A percentile compares a stretch with the other conserved stretches of the same genome.
Evolutionary conservation across 192 early-diverging fungal genomes (phyloP).

Genomic region (Entomortierella parvispora): DNA sequence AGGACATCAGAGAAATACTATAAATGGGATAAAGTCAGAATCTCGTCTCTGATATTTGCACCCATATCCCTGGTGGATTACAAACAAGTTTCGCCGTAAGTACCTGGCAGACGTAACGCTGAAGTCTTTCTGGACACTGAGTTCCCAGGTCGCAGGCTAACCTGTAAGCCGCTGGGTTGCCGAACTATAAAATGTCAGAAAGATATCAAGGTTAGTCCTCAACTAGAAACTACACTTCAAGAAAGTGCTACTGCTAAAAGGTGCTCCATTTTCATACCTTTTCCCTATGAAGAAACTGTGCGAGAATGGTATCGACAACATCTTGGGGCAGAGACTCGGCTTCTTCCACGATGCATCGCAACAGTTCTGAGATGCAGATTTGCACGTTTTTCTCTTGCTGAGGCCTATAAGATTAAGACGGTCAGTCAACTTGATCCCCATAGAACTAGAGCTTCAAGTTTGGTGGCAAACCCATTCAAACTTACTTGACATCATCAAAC

Average conservation of each 20-base stretch:
- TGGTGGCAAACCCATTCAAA: no score
- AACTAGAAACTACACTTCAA: no score
- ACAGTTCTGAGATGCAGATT: constrained; percentile 80
- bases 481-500: constrained; percentile 74
- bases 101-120: constrained; percentile 90
- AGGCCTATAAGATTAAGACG: constrained; percentile 54
- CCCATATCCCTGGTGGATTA: neutral
- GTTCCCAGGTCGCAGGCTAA: constrained; percentile 88
- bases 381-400: constrained; percentile 82
- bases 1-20: constrained; percentile 91
- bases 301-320: constrained; percentile 86
- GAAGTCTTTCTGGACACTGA: constrained; percentile 78
- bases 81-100: no score
- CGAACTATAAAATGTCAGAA: constrained; percentile 43
- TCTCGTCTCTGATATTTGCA: neutral
- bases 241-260: no score
- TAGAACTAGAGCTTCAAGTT: no score
- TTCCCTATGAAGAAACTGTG: constrained; percentile 76
- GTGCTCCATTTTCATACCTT: constrained; percentile 50
- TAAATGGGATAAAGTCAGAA: neutral
- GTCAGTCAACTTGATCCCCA: constrained; percentile 7
- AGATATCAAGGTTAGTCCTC: neutral
- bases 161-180: constrained; percentile 73
- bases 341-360: constrained; percentile 88
- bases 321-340: constrained; percentile 73